Percentiles rank a stretch among this genome's conserved stretches.
Evolutionary conservation across 352 stramenopile genomes (phyloP).

Genomic region (Phytophthora vignae): DNA sequence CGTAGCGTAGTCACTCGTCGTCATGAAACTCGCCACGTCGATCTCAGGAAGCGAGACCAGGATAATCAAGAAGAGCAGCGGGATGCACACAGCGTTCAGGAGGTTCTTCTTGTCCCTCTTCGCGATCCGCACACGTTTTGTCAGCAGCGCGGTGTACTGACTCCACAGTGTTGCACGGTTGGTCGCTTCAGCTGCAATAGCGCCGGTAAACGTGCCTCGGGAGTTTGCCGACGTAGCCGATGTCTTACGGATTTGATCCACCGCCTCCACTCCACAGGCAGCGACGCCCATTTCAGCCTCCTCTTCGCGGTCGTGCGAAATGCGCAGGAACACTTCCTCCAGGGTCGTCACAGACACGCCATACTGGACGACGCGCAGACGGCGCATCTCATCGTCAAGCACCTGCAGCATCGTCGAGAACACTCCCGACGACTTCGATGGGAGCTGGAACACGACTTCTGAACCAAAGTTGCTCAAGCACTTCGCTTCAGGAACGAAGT

Average conservation of each 20-base stretch:
- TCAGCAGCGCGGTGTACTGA: conserved; percentile 61
- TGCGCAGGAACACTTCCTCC: conserved; percentile 98
- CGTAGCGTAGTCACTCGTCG: conserved; percentile 32
- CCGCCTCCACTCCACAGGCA: conserved; percentile 28
- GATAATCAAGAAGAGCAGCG: conserved; percentile 67
- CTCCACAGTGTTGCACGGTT: conserved; percentile 38
- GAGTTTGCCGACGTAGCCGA: conserved; percentile 49
- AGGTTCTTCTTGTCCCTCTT: conserved; percentile 72
- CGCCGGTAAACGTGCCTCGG: conserved; percentile 23
- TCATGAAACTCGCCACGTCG: conserved; percentile 63
- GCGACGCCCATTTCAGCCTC: conserved; percentile 23
- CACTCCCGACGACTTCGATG: conserved; percentile 67
- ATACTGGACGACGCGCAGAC: conserved; percentile 89
- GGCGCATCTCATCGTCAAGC: conserved; percentile 61
- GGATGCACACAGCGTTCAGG: conserved; percentile 65
- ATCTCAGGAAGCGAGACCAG: conserved; percentile 62
- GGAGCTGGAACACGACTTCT: conserved; percentile 96
- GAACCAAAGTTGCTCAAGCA: conserved; percentile 93
- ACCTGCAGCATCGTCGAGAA: conserved; percentile 94
- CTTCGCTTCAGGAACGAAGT: conserved; percentile 70
- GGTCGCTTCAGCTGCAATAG: conserved; percentile 33
- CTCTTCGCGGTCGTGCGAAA: conserved; percentile 60
- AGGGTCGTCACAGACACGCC: conserved; percentile 98
- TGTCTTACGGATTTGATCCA: conserved; percentile 47
- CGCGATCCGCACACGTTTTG: conserved; percentile 69